Percentiles rank a stretch among this genome's conserved stretches.
Evolutionary conservation across 1,284 basidiomycete genomes (phyloP).

Genomic region (Golubevia pallescens): DNA sequence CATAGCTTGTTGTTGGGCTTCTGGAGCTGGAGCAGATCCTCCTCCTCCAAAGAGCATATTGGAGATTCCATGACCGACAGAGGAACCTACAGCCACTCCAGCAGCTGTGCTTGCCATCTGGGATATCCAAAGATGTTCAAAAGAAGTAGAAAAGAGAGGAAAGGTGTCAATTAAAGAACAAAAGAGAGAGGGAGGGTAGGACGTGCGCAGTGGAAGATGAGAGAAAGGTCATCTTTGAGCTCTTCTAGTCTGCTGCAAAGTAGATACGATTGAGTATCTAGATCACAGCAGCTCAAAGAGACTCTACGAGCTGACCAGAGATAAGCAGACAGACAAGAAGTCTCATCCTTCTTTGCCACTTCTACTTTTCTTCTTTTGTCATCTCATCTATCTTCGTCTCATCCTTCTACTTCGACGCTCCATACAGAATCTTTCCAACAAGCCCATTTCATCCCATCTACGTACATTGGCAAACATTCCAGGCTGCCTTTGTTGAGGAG

Average conservation of each 20-base stretch:
- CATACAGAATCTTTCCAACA: no score
- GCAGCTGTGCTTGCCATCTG: constrained; percentile 89
- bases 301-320: no score
- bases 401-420: background rate
- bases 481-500: background rate
- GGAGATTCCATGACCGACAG: constrained; percentile 81
- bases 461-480: background rate
- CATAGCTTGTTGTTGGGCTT: constrained; percentile 66
- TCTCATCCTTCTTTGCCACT: background rate
- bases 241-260: background rate
- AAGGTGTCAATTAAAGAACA: background rate
- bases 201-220: background rate
- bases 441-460: background rate
- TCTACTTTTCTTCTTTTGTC: background rate
- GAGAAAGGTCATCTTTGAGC: background rate
- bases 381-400: background rate
- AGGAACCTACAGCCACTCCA: constrained; percentile 81
- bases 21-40: constrained; percentile 66
- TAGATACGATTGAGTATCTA: no score
- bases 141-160: no score
- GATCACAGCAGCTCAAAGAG: no score
- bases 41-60: constrained; percentile 81
- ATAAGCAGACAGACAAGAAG: no score
- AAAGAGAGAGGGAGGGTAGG: background rate
- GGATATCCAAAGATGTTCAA: no score